Base-by-base conservation (phyloP, 345 rosid species). In the Lepidium aucheri region DNA sequence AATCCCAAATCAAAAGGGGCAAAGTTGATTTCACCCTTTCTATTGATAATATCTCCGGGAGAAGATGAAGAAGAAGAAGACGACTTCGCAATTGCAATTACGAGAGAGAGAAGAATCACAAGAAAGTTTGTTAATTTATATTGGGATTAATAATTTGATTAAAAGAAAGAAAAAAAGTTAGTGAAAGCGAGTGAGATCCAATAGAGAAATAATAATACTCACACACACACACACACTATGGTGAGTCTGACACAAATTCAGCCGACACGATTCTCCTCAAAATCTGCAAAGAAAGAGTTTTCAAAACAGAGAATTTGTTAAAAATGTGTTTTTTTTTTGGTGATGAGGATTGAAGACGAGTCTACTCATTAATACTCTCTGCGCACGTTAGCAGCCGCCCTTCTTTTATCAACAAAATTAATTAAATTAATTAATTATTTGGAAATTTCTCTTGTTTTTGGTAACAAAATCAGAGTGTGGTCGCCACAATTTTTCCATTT, bases 211-310 rank as follows among this genome's bases (percentile, higher is more conserved):
- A 24, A 6, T 10, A 54, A 35, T 46, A 66, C n/a, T n/a, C n/a
- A n/a, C n/a, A n/a, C n/a, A n/a, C n/a, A 20, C 1, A 20, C 69
- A 55, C 44, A 63, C 60, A 64, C 59, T 46, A 40, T 46, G 57
- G 32, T 67, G 53, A 28, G 40, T 67, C 76, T 68, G 83, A 73
- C 83, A 79, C 76, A 51, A 8, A 66, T 66, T 26, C 58, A 46
- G 85, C 85, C 80, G 90, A 80, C 93, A 83, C 79, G 75, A 72
- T 78, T 78, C 68, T 83, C 84, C 85, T 71, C 46, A 81, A 75
- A 81, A 73, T 76, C 92, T 77, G 85, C 84, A 68, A 30, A 16
- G 9, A 63, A 60, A 51, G 30, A 51, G 45, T 60, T 67, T 59
- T 17, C 46, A 30, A 32, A 43, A 9, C 7, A 6, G 7, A 6